phyloP scores from a whole-genome alignment of 331 rosid species.

The Quercus tomentella region DNA sequence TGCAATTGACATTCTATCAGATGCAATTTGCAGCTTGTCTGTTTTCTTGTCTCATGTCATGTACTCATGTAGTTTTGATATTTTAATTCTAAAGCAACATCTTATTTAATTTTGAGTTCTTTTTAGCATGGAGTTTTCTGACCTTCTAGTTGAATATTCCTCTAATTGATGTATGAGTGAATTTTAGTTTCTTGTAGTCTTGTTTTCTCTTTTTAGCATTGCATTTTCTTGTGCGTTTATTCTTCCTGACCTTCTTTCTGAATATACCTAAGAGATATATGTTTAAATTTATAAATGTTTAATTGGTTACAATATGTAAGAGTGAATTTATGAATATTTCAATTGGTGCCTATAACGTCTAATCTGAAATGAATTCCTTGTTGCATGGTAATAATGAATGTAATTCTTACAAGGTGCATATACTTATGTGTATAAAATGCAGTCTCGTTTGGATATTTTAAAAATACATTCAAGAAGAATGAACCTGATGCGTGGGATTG shows the following conservation, averaged over 20 bases:
- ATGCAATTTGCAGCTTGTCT: not conserved
- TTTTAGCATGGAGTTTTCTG: not conserved
- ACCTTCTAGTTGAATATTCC: not conserved
- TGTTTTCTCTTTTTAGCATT: not conserved
- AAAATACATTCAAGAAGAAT: slow-evolving; percentile 97
- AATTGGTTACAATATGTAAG: not conserved
- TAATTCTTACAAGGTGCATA: not conserved
- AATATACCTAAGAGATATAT: not conserved
- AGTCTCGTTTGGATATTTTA: slow-evolving; percentile 93
- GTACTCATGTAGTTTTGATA: not conserved
- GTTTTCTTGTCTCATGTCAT: not conserved
- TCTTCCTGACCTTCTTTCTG: not conserved
- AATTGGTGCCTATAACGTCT: not conserved
- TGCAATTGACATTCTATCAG: not conserved
- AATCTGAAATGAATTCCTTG: not conserved
- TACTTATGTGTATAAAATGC: slow-evolving; percentile 6
- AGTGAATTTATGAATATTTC: not conserved
- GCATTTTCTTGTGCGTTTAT: not conserved
- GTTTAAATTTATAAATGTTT: not conserved
- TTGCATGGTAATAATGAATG: not conserved
- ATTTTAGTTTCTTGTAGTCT: no score
- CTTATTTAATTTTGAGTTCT: not conserved
- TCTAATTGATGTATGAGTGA: not conserved
- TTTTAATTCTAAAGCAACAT: not conserved
- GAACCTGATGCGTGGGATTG: slow-evolving; percentile 99